A percentile compares a stretch with the other conserved stretches of the same genome.
phyloP scores from a whole-genome alignment of 140 eudicot genomes.

The Cichorium intybus region DNA sequence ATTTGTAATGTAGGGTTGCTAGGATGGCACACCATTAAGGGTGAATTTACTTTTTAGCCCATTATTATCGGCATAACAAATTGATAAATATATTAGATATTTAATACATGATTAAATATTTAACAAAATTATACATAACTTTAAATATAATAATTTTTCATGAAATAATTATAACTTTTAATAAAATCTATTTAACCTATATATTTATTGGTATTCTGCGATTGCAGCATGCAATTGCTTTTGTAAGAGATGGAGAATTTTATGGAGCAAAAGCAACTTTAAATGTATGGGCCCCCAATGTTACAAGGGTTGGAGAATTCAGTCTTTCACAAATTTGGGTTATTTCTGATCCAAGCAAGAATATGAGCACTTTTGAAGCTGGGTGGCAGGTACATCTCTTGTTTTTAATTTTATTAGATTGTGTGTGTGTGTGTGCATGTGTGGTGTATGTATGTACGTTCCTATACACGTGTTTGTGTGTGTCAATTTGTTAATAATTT shows the following conservation, averaged over 20 bases:
- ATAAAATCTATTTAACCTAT: too few relatives aligned
- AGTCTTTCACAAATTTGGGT: conserved; percentile 83
- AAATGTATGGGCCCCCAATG: conserved; percentile 75
- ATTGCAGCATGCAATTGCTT: conserved; percentile 73
- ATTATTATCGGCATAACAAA: too few relatives aligned
- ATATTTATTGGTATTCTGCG: not conserved
- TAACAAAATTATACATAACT: too few relatives aligned
- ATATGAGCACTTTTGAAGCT: conserved; percentile 73
- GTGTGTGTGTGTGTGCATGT: not conserved
- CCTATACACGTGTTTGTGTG: not conserved
- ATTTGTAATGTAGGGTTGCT: too few relatives aligned
- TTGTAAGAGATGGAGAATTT: conserved; percentile 44
- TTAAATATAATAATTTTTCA: too few relatives aligned
- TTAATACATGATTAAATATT: too few relatives aligned
- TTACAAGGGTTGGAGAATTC: conserved; percentile 39
- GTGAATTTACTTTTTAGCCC: too few relatives aligned
- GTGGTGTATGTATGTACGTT: not conserved
- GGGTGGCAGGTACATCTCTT: conserved; percentile 71
- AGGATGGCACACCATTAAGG: too few relatives aligned
- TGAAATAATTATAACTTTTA: too few relatives aligned
- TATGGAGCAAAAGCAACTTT: conserved; percentile 80
- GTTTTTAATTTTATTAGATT: not conserved
- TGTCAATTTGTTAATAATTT: not conserved
- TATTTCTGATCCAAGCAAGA: conserved; percentile 37
- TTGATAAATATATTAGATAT: too few relatives aligned